phyloP scores from a whole-genome alignment of 352 stramenopile genomes.

The Phytopythium boreale region DNA sequence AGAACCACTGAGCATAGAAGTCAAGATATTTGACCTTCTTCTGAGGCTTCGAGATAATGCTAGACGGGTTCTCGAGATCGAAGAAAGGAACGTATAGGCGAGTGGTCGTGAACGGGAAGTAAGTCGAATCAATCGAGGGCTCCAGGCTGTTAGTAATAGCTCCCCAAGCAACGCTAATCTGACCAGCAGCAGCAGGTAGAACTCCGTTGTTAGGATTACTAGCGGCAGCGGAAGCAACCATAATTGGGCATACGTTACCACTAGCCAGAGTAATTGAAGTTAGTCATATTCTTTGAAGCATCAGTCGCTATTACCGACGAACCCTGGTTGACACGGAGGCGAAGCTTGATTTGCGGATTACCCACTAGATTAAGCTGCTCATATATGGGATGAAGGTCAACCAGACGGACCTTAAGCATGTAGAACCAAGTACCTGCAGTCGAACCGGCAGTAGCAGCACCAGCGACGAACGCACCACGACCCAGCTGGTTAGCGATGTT shows the following conservation, averaged over 20 bases:
- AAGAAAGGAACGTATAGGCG: not conserved
- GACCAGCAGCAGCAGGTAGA: not conserved
- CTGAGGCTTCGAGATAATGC: not conserved
- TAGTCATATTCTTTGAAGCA: not conserved
- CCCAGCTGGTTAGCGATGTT: not conserved
- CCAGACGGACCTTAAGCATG: conserved; percentile 21
- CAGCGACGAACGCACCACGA: conserved; percentile 6
- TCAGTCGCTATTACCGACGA: not conserved
- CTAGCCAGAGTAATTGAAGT: not conserved
- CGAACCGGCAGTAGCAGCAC: conserved; percentile 7
- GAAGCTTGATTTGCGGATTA: conserved; percentile 1
- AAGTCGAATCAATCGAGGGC: not conserved
- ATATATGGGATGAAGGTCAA: conserved; percentile 17
- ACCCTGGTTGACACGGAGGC: not conserved
- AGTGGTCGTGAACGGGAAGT: not conserved
- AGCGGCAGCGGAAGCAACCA: not conserved
- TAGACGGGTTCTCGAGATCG: not conserved
- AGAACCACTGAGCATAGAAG: conserved; percentile 1
- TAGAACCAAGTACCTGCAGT: conserved; percentile 13
- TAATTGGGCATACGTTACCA: not conserved
- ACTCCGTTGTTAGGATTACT: not conserved
- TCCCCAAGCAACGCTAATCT: conserved; percentile 1
- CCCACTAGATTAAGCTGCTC: conserved; percentile 14
- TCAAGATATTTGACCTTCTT: conserved; percentile 6
- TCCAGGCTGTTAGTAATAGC: conserved; percentile 2